These are phyloP conservation scores for Vitis hybrid DNA, from an alignment of 177 flowering plant species.

Conservation along the genomic window DNA sequence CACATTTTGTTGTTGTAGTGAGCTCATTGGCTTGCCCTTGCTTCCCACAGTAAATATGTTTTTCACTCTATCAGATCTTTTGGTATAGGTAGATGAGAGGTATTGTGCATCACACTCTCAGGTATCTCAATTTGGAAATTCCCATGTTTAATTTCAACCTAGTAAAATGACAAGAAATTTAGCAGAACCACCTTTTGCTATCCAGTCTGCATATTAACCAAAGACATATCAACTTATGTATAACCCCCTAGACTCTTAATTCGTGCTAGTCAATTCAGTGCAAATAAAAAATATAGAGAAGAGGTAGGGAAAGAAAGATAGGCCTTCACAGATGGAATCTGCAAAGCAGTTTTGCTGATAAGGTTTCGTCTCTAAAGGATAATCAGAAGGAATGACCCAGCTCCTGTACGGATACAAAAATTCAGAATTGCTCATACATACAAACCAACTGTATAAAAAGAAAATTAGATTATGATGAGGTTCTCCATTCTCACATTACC, in stretches of 20 bases:
- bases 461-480: no score
- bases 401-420: constrained; percentile 22
- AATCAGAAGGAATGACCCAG: constrained; percentile 38
- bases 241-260: no score
- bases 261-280: background rate
- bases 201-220: background rate
- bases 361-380: constrained; percentile 24
- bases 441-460: no score
- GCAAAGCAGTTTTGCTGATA: constrained; percentile 38
- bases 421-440: no score
- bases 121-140: constrained; percentile 46
- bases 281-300: constrained; percentile 3
- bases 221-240: constrained; percentile 21
- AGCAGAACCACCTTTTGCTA: background rate
- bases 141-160: constrained; percentile 38
- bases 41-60: constrained; percentile 42
- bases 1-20: constrained; percentile 25
- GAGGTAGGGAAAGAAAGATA: constrained; percentile 1
- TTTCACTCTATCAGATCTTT: constrained; percentile 35
- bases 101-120: constrained; percentile 11
- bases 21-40: constrained; percentile 38
- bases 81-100: constrained; percentile 26
- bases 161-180: constrained; percentile 2
- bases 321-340: constrained; percentile 43
- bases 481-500: constrained; percentile 16